These are phyloP conservation scores for Lotmaria passim DNA, from an alignment of 208 protist species.

Conservation along the genomic window DNA sequence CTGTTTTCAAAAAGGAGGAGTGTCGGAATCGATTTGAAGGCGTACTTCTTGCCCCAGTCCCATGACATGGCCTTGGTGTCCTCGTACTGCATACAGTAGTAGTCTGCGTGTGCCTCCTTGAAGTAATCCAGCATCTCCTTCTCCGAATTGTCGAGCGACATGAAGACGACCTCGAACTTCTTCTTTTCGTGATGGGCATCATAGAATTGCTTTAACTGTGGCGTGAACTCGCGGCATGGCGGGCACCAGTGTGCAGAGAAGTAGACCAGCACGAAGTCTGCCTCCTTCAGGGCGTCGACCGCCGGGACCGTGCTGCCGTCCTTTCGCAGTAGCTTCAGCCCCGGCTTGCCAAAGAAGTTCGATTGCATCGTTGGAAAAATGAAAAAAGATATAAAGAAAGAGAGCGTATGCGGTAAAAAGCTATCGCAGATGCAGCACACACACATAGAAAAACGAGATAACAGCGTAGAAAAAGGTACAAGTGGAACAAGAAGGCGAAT, in stretches of 20 bases:
- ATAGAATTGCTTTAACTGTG: conserved; percentile 60
- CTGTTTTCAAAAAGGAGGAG: conserved; percentile 56
- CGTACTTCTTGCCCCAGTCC: conserved; percentile 23
- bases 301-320: conserved; percentile 38
- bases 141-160: conserved; percentile 58
- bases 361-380: neutral
- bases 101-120: conserved; percentile 47
- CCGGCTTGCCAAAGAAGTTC: conserved; percentile 2
- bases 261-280: conserved; percentile 69
- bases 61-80: conserved; percentile 29
- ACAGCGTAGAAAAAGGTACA: neutral
- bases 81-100: conserved; percentile 49
- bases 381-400: neutral
- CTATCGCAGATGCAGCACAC: no score
- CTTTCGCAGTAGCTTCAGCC: conserved; percentile 45
- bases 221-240: conserved; percentile 79
- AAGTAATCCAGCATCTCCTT: conserved; percentile 57
- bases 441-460: conserved; percentile 1
- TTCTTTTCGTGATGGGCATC: conserved; percentile 42
- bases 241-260: conserved; percentile 89
- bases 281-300: conserved; percentile 27
- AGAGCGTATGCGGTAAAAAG: no score
- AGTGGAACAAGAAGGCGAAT: conserved; percentile 9
- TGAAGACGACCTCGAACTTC: conserved; percentile 77
- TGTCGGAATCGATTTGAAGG: conserved; percentile 41